phyloP scores from a whole-genome alignment of 2,329 filamentous ascomycete genomes.

The Calonectria pseudoturangicola region DNA sequence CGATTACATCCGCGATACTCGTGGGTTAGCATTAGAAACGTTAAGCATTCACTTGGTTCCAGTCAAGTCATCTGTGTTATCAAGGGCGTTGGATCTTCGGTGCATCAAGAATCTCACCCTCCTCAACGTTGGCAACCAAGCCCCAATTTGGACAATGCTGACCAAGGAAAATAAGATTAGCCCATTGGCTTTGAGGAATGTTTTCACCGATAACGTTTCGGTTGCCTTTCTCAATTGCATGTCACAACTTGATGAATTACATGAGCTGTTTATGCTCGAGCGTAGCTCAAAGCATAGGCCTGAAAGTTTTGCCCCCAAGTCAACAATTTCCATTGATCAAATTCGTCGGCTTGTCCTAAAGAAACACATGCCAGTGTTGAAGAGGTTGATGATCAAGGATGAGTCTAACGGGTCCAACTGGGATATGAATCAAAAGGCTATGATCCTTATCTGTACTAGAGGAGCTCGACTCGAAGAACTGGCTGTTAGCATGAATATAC shows the following conservation, averaged over 20 bases:
- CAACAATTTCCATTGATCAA: slow-evolving; percentile 71
- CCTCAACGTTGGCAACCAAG: slow-evolving; percentile 78
- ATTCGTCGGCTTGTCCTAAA: slow-evolving; percentile 75
- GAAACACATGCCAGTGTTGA: slow-evolving; percentile 74
- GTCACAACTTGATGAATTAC: slow-evolving; percentile 70
- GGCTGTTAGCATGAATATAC: slow-evolving; percentile 72
- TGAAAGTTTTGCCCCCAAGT: slow-evolving; percentile 71
- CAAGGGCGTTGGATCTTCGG: slow-evolving; percentile 73
- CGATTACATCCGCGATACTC: slow-evolving; percentile 74
- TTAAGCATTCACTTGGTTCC: slow-evolving; percentile 76
- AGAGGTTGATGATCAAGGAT: slow-evolving; percentile 77
- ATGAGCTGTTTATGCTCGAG: slow-evolving; percentile 77
- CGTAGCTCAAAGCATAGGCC: slow-evolving; percentile 70
- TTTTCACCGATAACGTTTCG: slow-evolving; percentile 79
- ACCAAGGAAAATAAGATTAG: slow-evolving; percentile 71
- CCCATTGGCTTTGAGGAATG: slow-evolving; percentile 72
- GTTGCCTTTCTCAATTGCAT: slow-evolving; percentile 72
- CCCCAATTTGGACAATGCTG: slow-evolving; percentile 75
- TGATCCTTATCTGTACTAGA: slow-evolving; percentile 71
- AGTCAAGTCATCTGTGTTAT: slow-evolving; percentile 74
- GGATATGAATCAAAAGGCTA: slow-evolving; percentile 74
- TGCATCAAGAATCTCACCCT: slow-evolving; percentile 75
- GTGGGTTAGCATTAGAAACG: slow-evolving; percentile 74
- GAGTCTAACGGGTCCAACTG: slow-evolving; percentile 68
- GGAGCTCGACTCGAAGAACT: slow-evolving; percentile 73